phyloP scores from a whole-genome alignment of 1,284 basidiomycete species.

The Meira miltonrushii region DNA sequence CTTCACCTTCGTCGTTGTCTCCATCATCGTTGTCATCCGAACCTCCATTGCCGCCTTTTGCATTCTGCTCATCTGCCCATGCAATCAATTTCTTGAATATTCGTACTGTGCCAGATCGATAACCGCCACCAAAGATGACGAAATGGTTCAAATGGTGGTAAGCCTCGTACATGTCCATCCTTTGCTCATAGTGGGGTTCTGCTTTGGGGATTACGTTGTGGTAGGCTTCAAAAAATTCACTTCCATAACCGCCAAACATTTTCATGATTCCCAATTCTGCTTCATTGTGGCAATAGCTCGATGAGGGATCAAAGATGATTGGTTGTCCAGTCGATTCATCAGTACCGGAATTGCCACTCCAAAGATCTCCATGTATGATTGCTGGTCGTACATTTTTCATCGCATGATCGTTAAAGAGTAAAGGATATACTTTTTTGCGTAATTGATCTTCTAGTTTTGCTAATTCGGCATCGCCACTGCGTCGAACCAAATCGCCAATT shows the following conservation, averaged over 20 bases:
- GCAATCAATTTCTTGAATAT: conserved; percentile 16
- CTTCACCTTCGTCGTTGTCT: neutral
- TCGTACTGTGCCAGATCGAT: conserved; percentile 10
- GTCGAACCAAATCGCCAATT: conserved; percentile 16
- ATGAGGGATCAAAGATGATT: conserved; percentile 75
- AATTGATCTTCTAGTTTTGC: conserved; percentile 13
- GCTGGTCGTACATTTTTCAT: conserved; percentile 64
- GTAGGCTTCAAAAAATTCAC: conserved; percentile 68
- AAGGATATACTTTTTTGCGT: conserved; percentile 66
- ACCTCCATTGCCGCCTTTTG: neutral
- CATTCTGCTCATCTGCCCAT: conserved; percentile 13
- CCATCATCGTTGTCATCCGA: neutral
- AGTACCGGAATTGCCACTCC: conserved; percentile 56
- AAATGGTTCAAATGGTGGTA: conserved; percentile 76
- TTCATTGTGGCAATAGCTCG: conserved; percentile 79
- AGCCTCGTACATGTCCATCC: conserved; percentile 67
- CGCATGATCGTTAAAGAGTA: conserved; percentile 59
- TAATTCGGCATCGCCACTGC: conserved; percentile 11
- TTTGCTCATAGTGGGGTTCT: conserved; percentile 68
- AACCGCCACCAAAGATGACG: conserved; percentile 17
- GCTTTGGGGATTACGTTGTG: conserved; percentile 66
- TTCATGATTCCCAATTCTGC: conserved; percentile 75
- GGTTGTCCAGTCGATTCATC: conserved; percentile 57
- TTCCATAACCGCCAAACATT: conserved; percentile 73
- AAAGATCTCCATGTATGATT: conserved; percentile 78